These are phyloP conservation scores for Dendrobium nobile DNA, from an alignment of 106 monocot species.

Conservation along the genomic window DNA sequence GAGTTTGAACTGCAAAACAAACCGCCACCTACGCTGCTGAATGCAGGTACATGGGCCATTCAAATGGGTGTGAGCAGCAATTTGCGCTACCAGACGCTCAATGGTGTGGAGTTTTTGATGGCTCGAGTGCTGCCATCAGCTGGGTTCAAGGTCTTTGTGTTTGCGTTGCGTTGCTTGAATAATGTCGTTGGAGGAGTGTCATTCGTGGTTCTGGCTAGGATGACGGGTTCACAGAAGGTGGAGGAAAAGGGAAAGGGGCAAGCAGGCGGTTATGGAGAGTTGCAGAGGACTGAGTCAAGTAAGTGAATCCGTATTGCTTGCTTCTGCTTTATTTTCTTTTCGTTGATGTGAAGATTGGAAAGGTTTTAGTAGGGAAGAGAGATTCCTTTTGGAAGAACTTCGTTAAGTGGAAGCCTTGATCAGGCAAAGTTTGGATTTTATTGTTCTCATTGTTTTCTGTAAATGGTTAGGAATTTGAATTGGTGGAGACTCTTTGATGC, in stretches of 20 bases:
- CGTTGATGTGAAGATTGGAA: too few relatives aligned
- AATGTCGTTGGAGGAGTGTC: conserved; percentile 74
- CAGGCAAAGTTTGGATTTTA: too few relatives aligned
- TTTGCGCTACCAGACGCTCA: conserved; percentile 74
- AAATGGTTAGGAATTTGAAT: too few relatives aligned
- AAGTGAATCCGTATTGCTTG: not conserved
- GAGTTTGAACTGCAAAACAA: conserved; percentile 55
- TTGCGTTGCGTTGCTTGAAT: conserved; percentile 63
- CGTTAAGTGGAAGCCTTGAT: too few relatives aligned
- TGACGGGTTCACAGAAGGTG: conserved; percentile 45
- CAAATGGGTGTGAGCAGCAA: conserved; percentile 84
- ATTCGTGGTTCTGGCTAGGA: conserved; percentile 61
- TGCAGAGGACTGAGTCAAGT: not conserved
- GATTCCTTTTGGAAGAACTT: too few relatives aligned
- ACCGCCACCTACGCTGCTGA: conserved; percentile 59
- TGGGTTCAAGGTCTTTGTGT: conserved; percentile 52
- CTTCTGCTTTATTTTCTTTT: too few relatives aligned
- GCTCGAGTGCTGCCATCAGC: conserved; percentile 33
- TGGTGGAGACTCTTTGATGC: too few relatives aligned
- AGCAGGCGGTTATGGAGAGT: conserved; percentile 15
- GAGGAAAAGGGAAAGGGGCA: conserved; percentile 11
- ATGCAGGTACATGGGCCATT: conserved; percentile 64
- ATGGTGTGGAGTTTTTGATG: conserved; percentile 59
- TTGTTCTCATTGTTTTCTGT: too few relatives aligned
- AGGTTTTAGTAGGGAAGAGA: too few relatives aligned